Conservation (phyloP, 2,329 filamentous ascomycete genomes). For the Ophiocordyceps australis region DNA sequence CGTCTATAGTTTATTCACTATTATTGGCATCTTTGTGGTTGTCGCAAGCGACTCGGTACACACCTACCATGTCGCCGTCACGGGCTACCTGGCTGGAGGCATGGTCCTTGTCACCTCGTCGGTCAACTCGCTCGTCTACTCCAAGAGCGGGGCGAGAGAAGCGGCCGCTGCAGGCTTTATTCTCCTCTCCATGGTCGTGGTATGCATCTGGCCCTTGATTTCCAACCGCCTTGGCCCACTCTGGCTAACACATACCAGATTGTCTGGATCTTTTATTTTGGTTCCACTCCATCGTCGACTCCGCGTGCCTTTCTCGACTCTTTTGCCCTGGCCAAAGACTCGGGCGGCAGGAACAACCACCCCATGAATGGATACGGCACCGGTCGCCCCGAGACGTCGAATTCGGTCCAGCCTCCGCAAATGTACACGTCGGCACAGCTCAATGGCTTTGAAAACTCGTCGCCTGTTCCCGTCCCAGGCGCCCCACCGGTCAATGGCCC, state of each 20-base stretch:
- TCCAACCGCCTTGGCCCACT: no score
- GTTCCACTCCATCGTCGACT: slow-evolving; percentile 71
- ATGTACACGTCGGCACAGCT: slow-evolving; percentile 97
- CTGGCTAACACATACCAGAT: slow-evolving; percentile 35
- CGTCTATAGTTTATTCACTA: slow-evolving; percentile 71
- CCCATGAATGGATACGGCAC: slow-evolving; percentile 56
- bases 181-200: slow-evolving; percentile 77
- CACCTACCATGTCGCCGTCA: slow-evolving; percentile 82
- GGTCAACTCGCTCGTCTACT: slow-evolving; percentile 75
- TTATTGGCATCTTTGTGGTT: slow-evolving; percentile 62
- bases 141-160: slow-evolving; percentile 52
- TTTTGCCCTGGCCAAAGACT: slow-evolving; percentile 84
- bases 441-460: slow-evolving; percentile 91
- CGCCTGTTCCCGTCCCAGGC: slow-evolving; percentile 61
- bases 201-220: slow-evolving; percentile 22
- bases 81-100: slow-evolving; percentile 69
- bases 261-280: slow-evolving; percentile 98
- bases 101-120: slow-evolving; percentile 74
- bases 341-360: slow-evolving; percentile 45
- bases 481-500: slow-evolving; percentile 34
- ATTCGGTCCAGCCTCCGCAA: slow-evolving; percentile 63
- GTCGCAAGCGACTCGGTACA: slow-evolving; percentile 71
- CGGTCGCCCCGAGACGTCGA: slow-evolving; percentile 67
- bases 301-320: slow-evolving; percentile 89
- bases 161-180: slow-evolving; percentile 88